Evolutionary conservation across 1,139 yeast species (phyloP).

Genomic region (Scheffersomyces segobiensis): DNA sequence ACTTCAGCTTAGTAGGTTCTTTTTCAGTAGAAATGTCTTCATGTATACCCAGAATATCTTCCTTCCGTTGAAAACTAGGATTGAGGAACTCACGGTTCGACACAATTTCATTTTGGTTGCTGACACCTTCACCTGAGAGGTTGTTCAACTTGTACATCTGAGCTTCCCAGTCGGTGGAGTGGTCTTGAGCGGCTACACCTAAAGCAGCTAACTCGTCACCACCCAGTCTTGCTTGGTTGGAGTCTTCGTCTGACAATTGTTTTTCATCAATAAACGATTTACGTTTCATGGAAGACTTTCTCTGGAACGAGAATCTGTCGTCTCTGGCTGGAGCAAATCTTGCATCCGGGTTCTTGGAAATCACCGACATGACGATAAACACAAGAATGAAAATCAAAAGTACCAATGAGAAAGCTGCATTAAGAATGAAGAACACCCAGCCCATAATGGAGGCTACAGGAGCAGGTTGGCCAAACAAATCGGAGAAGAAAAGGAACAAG

Average conservation of each 20-base stretch:
- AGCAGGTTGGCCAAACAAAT: constrained; percentile 67
- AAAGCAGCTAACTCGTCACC: constrained; percentile 65
- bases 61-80: constrained; percentile 5
- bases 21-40: background rate
- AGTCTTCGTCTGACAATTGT: constrained; percentile 5
- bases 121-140: constrained; percentile 14
- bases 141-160: constrained; percentile 58
- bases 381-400: constrained; percentile 62
- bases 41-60: constrained; percentile 1
- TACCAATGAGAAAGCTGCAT: constrained; percentile 73
- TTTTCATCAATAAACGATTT: constrained; percentile 2
- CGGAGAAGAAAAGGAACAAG: constrained; percentile 71
- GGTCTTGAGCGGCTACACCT: constrained; percentile 73
- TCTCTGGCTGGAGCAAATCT: constrained; percentile 82
- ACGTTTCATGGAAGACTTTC: constrained; percentile 42
- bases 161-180: constrained; percentile 66
- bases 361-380: constrained; percentile 53
- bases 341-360: constrained; percentile 79
- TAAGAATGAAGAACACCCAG: constrained; percentile 73
- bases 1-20: constrained; percentile 9
- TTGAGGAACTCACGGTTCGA: background rate
- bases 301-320: constrained; percentile 81
- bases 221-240: constrained; percentile 13
- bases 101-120: background rate
- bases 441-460: constrained; percentile 76